Base-by-base conservation (phyloP, 1,284 basidiomycete genomes). In the Apiotrichum laibachii region DNA sequence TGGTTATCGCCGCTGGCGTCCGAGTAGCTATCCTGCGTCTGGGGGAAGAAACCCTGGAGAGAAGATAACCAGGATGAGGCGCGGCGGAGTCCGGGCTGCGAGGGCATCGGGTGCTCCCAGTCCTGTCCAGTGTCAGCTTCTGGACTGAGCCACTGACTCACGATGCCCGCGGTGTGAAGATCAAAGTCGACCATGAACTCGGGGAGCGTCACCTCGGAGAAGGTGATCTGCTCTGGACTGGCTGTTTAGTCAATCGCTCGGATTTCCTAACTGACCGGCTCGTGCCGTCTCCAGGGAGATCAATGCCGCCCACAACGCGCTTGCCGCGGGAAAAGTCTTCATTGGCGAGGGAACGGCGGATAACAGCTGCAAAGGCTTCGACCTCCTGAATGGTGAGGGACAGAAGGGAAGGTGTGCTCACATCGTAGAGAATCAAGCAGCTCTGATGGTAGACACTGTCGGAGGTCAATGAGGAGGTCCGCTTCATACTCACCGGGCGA, bases 401-500 rank as follows among this genome's bases (percentile, higher is more conserved):
- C 26, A 5, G 1, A 31, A 3, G 26, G 7, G 7, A 31, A 31
- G 26, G 4, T 31, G 26, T 7, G 19, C 67, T 50, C 33, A 76
- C 74, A 5, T 69, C 47, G 52, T 69, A 72, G 55, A 77, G 74
- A 11, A 69, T 59, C 13, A 71, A 70, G 51, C 67, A 71, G 44
- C 64, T 72, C 22, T 72, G 71, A 42, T 66, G 60, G 45, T 69
- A 73, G 5, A 70, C 68, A 26, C 71, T 72, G 52, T 7, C 8
- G 26, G n/a, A 13, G 22, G 39, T 50, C 13, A 48, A 57, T 22
- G 2, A 37, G 26, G 31, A 6, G 34, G 18, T 12, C 16, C 18
- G 5, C 12, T 34, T 15, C 1, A 12, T n/a, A 46, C 83, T 63
- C 72, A 92, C 90, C 91, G 85, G 22, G 87, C 88, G 21, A 88